A percentile compares a stretch with the other conserved stretches of the same genome.
Evolutionary conservation across 345 rosid genomes (phyloP).

Genomic region (Linum tenue): DNA sequence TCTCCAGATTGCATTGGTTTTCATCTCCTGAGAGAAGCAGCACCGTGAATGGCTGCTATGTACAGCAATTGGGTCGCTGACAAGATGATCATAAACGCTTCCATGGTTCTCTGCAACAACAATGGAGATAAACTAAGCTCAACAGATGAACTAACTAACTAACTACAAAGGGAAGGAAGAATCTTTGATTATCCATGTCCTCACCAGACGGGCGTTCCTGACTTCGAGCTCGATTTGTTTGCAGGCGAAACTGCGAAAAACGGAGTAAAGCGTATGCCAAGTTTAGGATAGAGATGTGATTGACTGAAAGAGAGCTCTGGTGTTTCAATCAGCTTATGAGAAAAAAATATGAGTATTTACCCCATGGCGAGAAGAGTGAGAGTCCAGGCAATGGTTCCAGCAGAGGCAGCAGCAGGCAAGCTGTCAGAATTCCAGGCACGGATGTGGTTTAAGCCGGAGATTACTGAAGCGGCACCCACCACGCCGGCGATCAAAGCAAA

Average conservation of each 20-base stretch:
- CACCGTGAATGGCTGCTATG: conserved; percentile 58
- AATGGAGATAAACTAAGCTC: neutral
- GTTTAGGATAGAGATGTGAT: too few species aligned
- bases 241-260: conserved; percentile 58
- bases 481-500: conserved; percentile 80
- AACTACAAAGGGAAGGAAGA: neutral
- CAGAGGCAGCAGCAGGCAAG: conserved; percentile 68
- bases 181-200: neutral
- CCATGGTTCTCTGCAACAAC: conserved; percentile 83
- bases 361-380: conserved; percentile 87
- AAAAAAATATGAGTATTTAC: conserved; percentile 22
- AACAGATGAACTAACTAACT: neutral
- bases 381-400: conserved; percentile 74
- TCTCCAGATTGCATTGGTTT: neutral
- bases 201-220: conserved; percentile 77
- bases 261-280: too few species aligned
- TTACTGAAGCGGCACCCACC: conserved; percentile 68
- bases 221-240: conserved; percentile 64
- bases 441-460: conserved; percentile 55
- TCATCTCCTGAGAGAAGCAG: conserved; percentile 13
- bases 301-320: neutral
- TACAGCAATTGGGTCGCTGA: conserved; percentile 73
- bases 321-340: neutral
- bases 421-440: conserved; percentile 46
- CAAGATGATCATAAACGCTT: conserved; percentile 84